Percentiles rank a stretch among this genome's conserved stretches.
Evolutionary conservation across 352 stramenopile species (phyloP).

Genomic region (Phytopythium cucurbitacearum): DNA sequence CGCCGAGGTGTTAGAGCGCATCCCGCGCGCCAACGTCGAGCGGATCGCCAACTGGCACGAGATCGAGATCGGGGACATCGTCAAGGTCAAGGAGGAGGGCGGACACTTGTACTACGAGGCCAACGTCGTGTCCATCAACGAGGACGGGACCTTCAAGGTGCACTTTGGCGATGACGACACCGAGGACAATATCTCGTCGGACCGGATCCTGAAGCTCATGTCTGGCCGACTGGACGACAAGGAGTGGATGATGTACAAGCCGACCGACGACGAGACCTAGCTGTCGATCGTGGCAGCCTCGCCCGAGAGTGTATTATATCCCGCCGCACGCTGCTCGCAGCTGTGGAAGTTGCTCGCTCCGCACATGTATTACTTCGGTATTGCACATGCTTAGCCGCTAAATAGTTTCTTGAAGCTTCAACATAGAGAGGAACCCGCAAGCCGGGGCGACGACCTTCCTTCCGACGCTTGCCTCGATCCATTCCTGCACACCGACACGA

Average conservation of each 20-base stretch:
- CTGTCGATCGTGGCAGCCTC: too few species aligned
- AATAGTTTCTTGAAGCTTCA: slow-evolving; percentile 41
- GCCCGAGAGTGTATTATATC: too few species aligned
- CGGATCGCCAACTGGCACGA: slow-evolving; percentile 62
- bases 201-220: slow-evolving; percentile 63
- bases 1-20: slow-evolving; percentile 32
- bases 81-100: slow-evolving; percentile 63
- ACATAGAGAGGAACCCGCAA: slow-evolving; percentile 44
- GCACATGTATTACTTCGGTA: neutral
- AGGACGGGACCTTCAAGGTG: slow-evolving; percentile 59
- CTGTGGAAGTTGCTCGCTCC: too few species aligned
- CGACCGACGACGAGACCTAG: slow-evolving; percentile 20
- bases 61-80: slow-evolving; percentile 54
- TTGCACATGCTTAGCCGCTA: slow-evolving; percentile 15
- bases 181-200: slow-evolving; percentile 35
- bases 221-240: slow-evolving; percentile 58
- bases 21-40: slow-evolving; percentile 37
- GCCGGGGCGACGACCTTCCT: slow-evolving; percentile 19
- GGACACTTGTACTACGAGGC: slow-evolving; percentile 60
- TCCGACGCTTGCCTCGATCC: slow-evolving; percentile 45
- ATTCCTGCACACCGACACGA: slow-evolving; percentile 13
- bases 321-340: too few species aligned
- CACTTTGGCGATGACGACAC: slow-evolving; percentile 57
- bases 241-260: slow-evolving; percentile 76
- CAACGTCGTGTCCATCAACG: slow-evolving; percentile 40